Conservation (phyloP, 2,329 filamentous ascomycete genomes). For the Elsinoe necatrix region DNA sequence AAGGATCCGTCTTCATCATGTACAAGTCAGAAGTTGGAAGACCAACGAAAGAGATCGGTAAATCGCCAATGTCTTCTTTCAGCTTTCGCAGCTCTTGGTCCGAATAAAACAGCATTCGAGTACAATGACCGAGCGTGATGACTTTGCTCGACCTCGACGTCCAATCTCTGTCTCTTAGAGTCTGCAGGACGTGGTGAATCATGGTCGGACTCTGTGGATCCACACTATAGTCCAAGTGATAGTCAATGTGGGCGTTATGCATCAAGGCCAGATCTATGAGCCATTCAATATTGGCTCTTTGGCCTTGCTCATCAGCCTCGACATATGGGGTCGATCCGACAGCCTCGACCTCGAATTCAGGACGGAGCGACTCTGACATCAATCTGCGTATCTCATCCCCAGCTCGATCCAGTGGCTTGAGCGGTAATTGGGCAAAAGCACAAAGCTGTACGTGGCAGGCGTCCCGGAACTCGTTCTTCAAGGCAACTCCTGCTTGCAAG, state of each 20-base stretch:
- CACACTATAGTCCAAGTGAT: slow-evolving; percentile 65
- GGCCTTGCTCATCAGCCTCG: slow-evolving; percentile 44
- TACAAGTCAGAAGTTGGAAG: slow-evolving; percentile 63
- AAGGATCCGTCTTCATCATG: slow-evolving; percentile 51
- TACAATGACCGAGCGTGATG: slow-evolving; percentile 60
- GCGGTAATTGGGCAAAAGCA: slow-evolving; percentile 61
- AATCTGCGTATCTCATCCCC: slow-evolving; percentile 43
- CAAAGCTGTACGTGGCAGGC: slow-evolving; percentile 57
- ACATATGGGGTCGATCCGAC: slow-evolving; percentile 65
- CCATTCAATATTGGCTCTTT: slow-evolving; percentile 54
- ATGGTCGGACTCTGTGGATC: slow-evolving; percentile 42
- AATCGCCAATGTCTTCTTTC: slow-evolving; percentile 38
- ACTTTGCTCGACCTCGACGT: slow-evolving; percentile 36
- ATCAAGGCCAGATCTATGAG: slow-evolving; percentile 48
- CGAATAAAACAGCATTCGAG: slow-evolving; percentile 51
- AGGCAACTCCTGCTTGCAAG: slow-evolving; percentile 47
- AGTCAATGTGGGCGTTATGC: slow-evolving; percentile 52
- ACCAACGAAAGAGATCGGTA: slow-evolving; percentile 60
- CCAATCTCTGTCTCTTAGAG: slow-evolving; percentile 47
- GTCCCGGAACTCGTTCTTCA: slow-evolving; percentile 46
- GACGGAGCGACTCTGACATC: slow-evolving; percentile 39
- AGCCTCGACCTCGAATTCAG: slow-evolving; percentile 43
- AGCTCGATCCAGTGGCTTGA: slow-evolving; percentile 47
- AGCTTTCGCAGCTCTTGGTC: slow-evolving; percentile 44
- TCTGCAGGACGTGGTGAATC: slow-evolving; percentile 47